Evolutionary conservation across 2,329 filamentous ascomycete genomes (phyloP), one percentile per base, ranked within the genome.

Genomic region (Fusarium mexicanum): DNA sequence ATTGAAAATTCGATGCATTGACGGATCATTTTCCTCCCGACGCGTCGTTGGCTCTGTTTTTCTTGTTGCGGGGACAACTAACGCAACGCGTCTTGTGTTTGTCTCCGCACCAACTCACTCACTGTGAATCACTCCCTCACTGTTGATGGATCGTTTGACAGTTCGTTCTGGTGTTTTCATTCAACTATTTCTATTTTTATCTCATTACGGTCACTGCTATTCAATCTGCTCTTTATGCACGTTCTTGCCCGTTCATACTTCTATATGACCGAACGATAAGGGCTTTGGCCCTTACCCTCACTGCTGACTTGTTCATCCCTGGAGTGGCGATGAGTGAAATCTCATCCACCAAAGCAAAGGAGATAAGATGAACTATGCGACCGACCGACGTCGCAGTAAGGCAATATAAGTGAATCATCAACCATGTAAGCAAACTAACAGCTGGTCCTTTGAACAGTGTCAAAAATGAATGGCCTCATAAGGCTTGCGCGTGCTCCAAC

Each of bases 11-110:
- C 67, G 53, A 70, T 59, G 47, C 67, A 38, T 35, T 53, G 51
- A 70, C 67, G 67, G 67, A 70, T 70, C 67, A 70, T 70, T 70
- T 70, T 63, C 64, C 61, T 70, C 67, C 67, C 67, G 67, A 61
- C 51, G 67, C 66, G 67, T 58, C 66, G 67, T 58, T 67, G 64
- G 62, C 46, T 67, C 29, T 43, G 57, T 35, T 31, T 50, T 67
- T 65, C 66, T 33, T 41, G 67, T 71, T 70, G 67, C 67, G 67
- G 67, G 67, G 67, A 70, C 67, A 70, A 70, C 66, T 64, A 29
- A 63, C 37, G 18, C n/a, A 43, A 40, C 51, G 35, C 53, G 37
- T 57, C 38, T 31, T 33, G 9, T 37, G 29, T 35, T 38, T 55
- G 59, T 44, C 59, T 61, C 59, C 38, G 59, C 59, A 61, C 29